A percentile compares a stretch with the other conserved stretches of the same genome.
phyloP scores from a whole-genome alignment of 768 basidiomycete species.

The Cubamyces sp. region DNA sequence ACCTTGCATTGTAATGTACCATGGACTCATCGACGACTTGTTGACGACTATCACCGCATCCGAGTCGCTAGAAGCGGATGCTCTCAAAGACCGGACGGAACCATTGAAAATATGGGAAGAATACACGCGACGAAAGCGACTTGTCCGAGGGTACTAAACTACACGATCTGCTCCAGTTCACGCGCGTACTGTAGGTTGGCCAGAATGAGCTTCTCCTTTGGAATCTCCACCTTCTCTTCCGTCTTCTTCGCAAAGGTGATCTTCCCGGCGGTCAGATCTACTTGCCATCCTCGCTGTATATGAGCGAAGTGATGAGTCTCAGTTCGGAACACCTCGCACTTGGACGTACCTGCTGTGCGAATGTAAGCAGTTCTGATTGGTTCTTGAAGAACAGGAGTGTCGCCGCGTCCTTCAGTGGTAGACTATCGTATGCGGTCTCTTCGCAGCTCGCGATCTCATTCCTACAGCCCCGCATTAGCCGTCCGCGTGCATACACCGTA shows the following conservation, averaged over 20 bases:
- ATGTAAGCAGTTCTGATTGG: constrained; percentile 78
- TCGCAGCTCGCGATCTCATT: constrained; percentile 98
- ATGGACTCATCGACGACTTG: constrained; percentile 26
- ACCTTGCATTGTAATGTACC: constrained; percentile 33
- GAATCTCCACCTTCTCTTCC: constrained; percentile 85
- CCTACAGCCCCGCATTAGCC: constrained; percentile 44
- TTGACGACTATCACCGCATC: neutral
- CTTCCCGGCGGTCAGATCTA: constrained; percentile 68
- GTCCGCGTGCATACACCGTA: neutral
- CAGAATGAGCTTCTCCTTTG: constrained; percentile 80
- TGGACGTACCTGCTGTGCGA: constrained; percentile 73
- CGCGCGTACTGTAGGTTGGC: constrained; percentile 80
- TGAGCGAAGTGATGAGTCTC: constrained; percentile 16
- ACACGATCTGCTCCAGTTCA: constrained; percentile 92
- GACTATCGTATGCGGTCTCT: constrained; percentile 89
- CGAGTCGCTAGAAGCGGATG: neutral
- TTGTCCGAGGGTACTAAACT: constrained; percentile 28
- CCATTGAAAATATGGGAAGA: neutral
- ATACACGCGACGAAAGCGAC: constrained; percentile 3
- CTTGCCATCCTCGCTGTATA: constrained; percentile 79
- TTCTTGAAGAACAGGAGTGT: constrained; percentile 90
- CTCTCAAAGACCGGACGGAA: neutral
- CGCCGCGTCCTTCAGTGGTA: constrained; percentile 88
- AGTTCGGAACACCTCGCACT: neutral
- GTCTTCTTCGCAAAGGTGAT: constrained; percentile 82